Base-by-base conservation (phyloP, 192 early-diverging fungal species). In the Backusella australiensis region DNA sequence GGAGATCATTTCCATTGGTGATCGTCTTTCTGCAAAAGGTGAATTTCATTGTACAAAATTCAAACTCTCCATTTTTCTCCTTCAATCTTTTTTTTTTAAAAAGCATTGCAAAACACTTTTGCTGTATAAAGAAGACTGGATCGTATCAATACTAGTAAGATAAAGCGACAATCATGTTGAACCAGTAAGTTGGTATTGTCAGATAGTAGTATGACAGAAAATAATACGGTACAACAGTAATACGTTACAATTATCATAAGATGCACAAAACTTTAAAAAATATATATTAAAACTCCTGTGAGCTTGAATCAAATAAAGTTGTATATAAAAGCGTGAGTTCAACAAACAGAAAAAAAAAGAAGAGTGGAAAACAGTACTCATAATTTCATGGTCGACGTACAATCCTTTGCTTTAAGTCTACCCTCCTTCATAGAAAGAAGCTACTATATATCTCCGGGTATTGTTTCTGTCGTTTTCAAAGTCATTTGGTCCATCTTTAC, bases 401-500 rank as follows among this genome's bases (percentile, higher is more conserved):
- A 56, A 56, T 56, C 53, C 6, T 56, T 56, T 56, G 19, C 11
- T 56, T 23, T 56, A 56, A 56, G 2, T 3, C 53, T 56, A 26
- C 53, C 53, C 21, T 56, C 53, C 7, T 56, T 56, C 23, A 23
- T 56, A 23, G 53, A 56, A 56, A 56, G 53, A 23, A 56, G 53
- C n/a, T 56, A 56, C 53, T 56, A n/a, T 11, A 56, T 56, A 56
- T 56, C 53, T 7, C 53, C 53, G 19, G 53, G 53, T 56, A 56
- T 56, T 21, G 53, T 56, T 0, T 26, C 53, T 56, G 53, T 56
- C 7, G 7, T 56, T 19, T 56, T 56, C 53, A 56, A 56, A 21
- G 53, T 56, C 8, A 56, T 56, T 56, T 56, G 53, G 53, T 56
- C 53, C n/a, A 56, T 56, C 19, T 56, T 56, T 56, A 56, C n/a